Base-by-base conservation (phyloP, 2,329 filamentous ascomycete species). In the Aspergillus latus region DNA sequence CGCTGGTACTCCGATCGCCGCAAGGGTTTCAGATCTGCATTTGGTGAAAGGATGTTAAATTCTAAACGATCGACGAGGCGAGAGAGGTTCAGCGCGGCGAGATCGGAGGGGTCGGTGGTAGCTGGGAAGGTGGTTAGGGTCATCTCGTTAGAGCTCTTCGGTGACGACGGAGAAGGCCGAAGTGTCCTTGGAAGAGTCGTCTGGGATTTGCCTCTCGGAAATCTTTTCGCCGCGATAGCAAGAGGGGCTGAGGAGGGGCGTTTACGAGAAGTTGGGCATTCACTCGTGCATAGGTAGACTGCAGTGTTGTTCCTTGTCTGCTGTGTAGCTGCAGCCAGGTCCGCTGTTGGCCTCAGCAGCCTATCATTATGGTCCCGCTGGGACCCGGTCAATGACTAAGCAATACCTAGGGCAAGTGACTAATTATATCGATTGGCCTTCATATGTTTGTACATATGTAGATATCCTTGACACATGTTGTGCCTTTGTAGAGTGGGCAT, bases 1-100 rank as follows among this genome's bases (percentile, higher is more conserved):
- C 76, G 72, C 59, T 78, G 75, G 53, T 74, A 74, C 46, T 76
- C 72, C 30, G 76, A 73, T 57, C 66, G 69, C 34, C 67, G 72
- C 39, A 76, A 61, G 10, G 69, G 63, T 57, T 68, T 71, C 16
- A 75, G 62, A 42, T 76, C 73, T 37, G 73, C 63, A 10, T 63
- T 66, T 7, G 68, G 65, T 4, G 75, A 74, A 50, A 78, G 71
- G 37, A 79, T 66, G 49, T 79, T 76, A 56, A 74, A 66, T 57
- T 76, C 75, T 26, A 78, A 69, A 30, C 76, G 73, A 13, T 71
- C 66, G 40, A 79, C 67, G n/a, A 78, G 68, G 42, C 75, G 74
- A 30, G 73, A 67, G 13, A 78, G 66, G 48, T 72, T 76, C 40
- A 78, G 67, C n/a, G 72, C 65, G 26, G 67, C 66, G 37, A 69